Percentiles rank a stretch among this genome's conserved stretches.
Conservation (phyloP, 352 stramenopile species). For the Phytopythium delawarense region DNA sequence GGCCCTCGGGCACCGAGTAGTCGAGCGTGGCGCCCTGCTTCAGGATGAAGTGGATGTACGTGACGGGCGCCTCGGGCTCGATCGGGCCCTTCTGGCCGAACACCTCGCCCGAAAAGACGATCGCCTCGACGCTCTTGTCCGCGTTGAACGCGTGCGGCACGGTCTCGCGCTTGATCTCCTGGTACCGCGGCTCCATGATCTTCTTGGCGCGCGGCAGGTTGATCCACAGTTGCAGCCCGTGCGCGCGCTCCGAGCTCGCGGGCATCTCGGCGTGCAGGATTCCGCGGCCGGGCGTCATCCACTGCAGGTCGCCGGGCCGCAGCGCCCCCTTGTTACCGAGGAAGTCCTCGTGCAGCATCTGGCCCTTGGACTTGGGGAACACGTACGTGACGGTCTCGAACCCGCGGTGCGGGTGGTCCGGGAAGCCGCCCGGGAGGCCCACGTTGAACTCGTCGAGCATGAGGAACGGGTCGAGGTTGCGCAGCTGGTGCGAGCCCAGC, state of each 20-base stretch:
- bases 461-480: slow-evolving; percentile 46
- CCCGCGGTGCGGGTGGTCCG: slow-evolving; percentile 85
- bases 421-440: slow-evolving; percentile 70
- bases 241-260: slow-evolving; percentile 17
- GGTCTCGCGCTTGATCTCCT: slow-evolving; percentile 43
- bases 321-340: slow-evolving; percentile 40
- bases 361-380: slow-evolving; percentile 59
- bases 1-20: slow-evolving; percentile 32
- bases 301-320: slow-evolving; percentile 42
- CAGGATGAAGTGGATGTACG: slow-evolving; percentile 51
- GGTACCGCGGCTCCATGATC: slow-evolving; percentile 43
- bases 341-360: slow-evolving; percentile 86
- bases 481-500: slow-evolving; percentile 25
- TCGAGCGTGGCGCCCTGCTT: slow-evolving; percentile 25
- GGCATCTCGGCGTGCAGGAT: slow-evolving; percentile 61
- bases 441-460: slow-evolving; percentile 49
- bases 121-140: slow-evolving; percentile 38
- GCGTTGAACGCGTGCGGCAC: slow-evolving; percentile 38
- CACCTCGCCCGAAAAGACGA: slow-evolving; percentile 48
- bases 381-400: slow-evolving; percentile 91
- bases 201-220: slow-evolving; percentile 34
- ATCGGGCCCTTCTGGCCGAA: slow-evolving; percentile 36
- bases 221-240: slow-evolving; percentile 52
- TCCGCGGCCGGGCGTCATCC: slow-evolving; percentile 42
- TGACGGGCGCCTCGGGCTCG: slow-evolving; percentile 38